Evolutionary conservation across 306 rosid genomes (phyloP).

Genomic region (Cucurbita argyrosperma): DNA sequence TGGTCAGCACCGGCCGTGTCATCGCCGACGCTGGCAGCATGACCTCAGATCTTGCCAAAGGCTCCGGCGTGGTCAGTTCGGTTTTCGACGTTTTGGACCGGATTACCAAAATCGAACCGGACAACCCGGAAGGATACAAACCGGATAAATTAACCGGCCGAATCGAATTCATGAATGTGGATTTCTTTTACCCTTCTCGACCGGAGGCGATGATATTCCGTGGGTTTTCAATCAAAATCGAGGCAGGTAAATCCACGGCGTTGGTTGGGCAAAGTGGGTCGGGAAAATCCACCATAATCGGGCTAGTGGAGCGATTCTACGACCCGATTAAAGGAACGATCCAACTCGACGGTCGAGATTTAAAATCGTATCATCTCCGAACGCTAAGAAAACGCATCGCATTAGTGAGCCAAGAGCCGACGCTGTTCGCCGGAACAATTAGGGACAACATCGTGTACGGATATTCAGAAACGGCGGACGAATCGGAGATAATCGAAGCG

Average conservation of each 20-base stretch:
- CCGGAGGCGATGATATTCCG: conserved; percentile 50
- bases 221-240: conserved; percentile 58
- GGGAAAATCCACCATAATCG: conserved; percentile 74
- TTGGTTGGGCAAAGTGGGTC: conserved; percentile 82
- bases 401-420: conserved; percentile 79
- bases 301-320: conserved; percentile 64
- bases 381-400: conserved; percentile 56
- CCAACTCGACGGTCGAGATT: conserved; percentile 45
- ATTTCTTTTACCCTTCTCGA: conserved; percentile 66
- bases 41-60: conserved; percentile 71
- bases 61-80: conserved; percentile 51
- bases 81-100: conserved; percentile 61
- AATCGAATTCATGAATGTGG: conserved; percentile 30
- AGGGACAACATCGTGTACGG: conserved; percentile 63
- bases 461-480: conserved; percentile 18
- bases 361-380: conserved; percentile 40
- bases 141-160: conserved; percentile 34
- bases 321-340: conserved; percentile 51
- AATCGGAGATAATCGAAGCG: conserved; percentile 50
- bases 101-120: conserved; percentile 51
- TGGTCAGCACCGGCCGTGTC: conserved; percentile 66
- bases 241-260: conserved; percentile 68
- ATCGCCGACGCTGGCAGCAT: conserved; percentile 90
- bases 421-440: conserved; percentile 56
- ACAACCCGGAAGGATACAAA: conserved; percentile 31